Percentiles rank a stretch among this genome's conserved stretches.
These are phyloP conservation scores for Calonectria pseudoturangicola DNA, from an alignment of 2,329 filamentous ascomycete genomes.

Conservation along the genomic window DNA sequence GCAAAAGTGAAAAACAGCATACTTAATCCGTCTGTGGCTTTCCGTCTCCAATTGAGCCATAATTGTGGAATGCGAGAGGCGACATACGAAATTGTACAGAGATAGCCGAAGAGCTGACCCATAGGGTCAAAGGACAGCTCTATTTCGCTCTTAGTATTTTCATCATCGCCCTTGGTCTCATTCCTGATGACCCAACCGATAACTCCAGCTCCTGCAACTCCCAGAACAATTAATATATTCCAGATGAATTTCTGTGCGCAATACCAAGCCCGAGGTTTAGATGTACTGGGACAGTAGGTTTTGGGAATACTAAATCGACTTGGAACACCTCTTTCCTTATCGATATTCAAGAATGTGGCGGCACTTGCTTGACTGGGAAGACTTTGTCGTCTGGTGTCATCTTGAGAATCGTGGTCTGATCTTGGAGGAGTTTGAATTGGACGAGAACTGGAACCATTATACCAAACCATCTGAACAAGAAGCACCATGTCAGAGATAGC, in stretches of 20 bases:
- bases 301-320: not conserved
- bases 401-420: not conserved
- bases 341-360: not conserved
- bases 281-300: not conserved
- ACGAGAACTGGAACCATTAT: not conserved
- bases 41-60: not conserved
- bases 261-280: not conserved
- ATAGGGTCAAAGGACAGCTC: not conserved
- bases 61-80: not conserved
- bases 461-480: not conserved
- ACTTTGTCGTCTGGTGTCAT: not conserved
- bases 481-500: not conserved
- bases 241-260: not conserved
- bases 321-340: not conserved
- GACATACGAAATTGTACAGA: not conserved
- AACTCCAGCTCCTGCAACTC: not conserved
- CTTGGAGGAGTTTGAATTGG: not conserved
- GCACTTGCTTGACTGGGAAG: not conserved
- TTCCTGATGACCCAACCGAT: not conserved
- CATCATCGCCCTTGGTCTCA: not conserved
- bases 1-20: constrained; percentile 1
- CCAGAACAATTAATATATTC: not conserved
- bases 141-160: not conserved
- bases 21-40: not conserved
- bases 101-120: not conserved